A percentile compares a stretch with the other conserved stretches of the same genome.
Evolutionary conservation across 2,329 filamentous ascomycete species (phyloP).

Genomic region (Colletotrichum theobromicola): DNA sequence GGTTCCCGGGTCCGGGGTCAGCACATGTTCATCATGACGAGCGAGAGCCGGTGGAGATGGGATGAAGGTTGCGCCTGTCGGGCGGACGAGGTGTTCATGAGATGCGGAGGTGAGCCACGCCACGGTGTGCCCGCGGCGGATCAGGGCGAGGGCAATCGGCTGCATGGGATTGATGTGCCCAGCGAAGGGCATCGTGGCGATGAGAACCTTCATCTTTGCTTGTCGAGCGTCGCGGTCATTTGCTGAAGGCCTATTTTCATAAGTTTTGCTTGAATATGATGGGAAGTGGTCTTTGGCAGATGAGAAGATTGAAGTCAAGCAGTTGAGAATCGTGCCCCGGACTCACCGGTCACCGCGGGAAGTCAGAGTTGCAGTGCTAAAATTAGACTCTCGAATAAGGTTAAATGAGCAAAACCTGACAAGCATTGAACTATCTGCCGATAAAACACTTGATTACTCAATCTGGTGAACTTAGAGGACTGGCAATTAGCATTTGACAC

Average conservation of each 20-base stretch:
- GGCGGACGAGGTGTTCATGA: not conserved
- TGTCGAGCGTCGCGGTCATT: rapidly evolving
- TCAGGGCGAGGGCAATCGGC: slow-evolving; percentile 1
- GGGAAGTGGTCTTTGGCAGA: not conserved
- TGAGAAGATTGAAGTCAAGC: not conserved
- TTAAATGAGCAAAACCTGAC: not conserved
- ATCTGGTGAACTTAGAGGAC: not conserved
- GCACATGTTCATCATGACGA: not conserved
- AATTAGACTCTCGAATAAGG: not conserved
- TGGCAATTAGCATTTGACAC: not conserved
- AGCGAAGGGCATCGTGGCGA: slow-evolving; percentile 1
- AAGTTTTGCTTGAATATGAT: not conserved
- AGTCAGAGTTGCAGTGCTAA: not conserved
- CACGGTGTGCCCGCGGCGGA: not conserved
- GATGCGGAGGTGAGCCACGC: slow-evolving; percentile 4
- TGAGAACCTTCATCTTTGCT: slow-evolving; percentile 8
- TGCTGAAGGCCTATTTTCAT: rapidly evolving
- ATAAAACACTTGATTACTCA: not conserved
- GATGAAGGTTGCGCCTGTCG: not conserved
- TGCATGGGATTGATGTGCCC: slow-evolving; percentile 1
- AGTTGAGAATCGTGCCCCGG: not conserved
- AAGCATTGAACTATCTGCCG: not conserved
- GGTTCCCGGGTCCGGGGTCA: not conserved
- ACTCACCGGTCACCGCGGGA: not conserved
- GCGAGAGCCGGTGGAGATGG: not conserved